Base-by-base conservation (phyloP, 371 early-diverging fungal genomes). In the Rhizopus stolonifer region DNA sequence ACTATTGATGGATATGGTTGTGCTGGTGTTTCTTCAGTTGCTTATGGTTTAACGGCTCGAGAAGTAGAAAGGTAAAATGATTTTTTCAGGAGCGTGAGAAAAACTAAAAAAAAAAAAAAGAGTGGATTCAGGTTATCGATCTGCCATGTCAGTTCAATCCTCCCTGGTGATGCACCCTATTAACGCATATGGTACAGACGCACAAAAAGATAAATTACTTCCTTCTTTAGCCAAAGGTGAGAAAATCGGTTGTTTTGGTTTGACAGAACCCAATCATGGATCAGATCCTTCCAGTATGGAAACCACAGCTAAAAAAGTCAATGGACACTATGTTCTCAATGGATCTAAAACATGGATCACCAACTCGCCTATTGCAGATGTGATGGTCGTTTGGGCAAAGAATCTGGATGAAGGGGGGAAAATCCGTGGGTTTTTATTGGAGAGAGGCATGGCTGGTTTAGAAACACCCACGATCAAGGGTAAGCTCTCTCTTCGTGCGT, bases 261-360 rank as follows among this genome's bases (percentile, higher is more conserved):
- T 98, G 48, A 98, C 99, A 0, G 99, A 98, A 70, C 99, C 99
- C 42, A 94, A 98, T 78, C 95, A 95, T 67, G 99, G 98, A n/a
- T 89, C 90, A 25, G 99, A 98, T 70, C 97, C 97, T 3, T 87
- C 77, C 14, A 75, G 89, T 39, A 96, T 98, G 97, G 95, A 96
- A 67, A 95, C 97, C 11, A 82, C 72, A 6, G 98, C 98, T 32
- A 72, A 73, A 48, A 87, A 87, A 60, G 82, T 79, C 32, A 84
- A 86, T 49, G 90, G 88, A 23, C 76, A 77, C 29, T 98, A 89
- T 69, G 80, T 93, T 10, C 50, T 97, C 45, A 89, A 83, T 50
- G 98, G 98, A 2, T 79, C 90, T 74, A 98, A 98, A 82, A 95
- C 94, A 31, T 98, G 99, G 99, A 98, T 98, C 71, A 95, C 99